Base-by-base conservation (phyloP, 169 alveolate genomes). In the Blepharisma undulans region DNA sequence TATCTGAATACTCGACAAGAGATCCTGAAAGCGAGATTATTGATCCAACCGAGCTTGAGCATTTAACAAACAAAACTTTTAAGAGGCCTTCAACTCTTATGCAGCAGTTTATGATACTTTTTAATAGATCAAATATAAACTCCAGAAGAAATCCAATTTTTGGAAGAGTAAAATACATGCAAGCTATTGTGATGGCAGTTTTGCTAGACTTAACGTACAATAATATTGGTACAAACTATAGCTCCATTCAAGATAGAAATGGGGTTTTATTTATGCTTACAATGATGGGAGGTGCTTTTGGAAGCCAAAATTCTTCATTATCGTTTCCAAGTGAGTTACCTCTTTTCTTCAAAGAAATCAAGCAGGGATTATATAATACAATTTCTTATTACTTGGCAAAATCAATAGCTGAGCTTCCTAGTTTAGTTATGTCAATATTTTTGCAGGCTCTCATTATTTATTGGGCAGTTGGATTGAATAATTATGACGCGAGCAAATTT, bases 391-490 rank as follows among this genome's bases (percentile, higher is more conserved):
- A 22, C 16, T 8, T 60, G 0, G 27, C 78, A 19, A 84, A 84
- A 32, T 36, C 29, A 2, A 32, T 84, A 1, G 78, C 48, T n/a
- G 79, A 84, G 10, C 6, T 84, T 59, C 78, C 78, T 4, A 60
- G 6, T 33, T n/a, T 48, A 22, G 34, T 84, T 25, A 30, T 84
- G 8, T 36, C 89, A 25, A n/a, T 33, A 30, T 27, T 79, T 25
- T 22, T 79, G 87, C 66, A 79, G 10, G 27, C 87, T 6, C 19
- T 79, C 1, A 2, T 84, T 22, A 36, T 84, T 22, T 84, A 84
- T 77, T 84, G 74, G 79, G 3, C 60, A 48, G 89, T 84, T 36
- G 89, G 89, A 60, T 32, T 84, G 12, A 79, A 79, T 32, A n/a
- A 34, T 4, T 21, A 84, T 25, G 27, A n/a, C 7, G 79, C 74